Conservation (phyloP, 257 asterid genomes). For the Lavandula angustifolia region DNA sequence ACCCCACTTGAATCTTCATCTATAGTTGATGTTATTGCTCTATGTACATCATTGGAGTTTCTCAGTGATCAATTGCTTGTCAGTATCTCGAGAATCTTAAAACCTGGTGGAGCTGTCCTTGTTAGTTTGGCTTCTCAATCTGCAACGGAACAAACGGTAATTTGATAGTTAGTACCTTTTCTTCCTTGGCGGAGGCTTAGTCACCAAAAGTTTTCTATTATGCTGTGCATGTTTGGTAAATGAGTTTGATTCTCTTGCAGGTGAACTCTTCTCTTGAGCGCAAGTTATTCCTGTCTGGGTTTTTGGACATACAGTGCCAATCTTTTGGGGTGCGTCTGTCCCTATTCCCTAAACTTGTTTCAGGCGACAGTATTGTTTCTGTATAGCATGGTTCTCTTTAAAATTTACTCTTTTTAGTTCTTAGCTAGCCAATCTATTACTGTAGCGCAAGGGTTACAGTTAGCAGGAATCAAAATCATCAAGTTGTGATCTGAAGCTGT, state of each 20-base stretch:
- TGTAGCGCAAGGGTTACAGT: conserved; percentile 7
- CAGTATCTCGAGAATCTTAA: conserved; percentile 57
- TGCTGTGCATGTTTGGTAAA: conserved; percentile 21
- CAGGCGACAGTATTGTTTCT: background rate
- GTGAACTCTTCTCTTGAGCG: conserved; percentile 63
- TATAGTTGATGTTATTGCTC: conserved; percentile 47
- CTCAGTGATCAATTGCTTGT: conserved; percentile 53
- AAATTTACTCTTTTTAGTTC: too few species aligned
- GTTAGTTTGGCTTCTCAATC: conserved; percentile 46
- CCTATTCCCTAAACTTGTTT: background rate
- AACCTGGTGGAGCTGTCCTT: conserved; percentile 69
- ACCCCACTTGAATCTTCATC: conserved; percentile 60
- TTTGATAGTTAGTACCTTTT: background rate
- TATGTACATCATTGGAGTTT: conserved; percentile 55
- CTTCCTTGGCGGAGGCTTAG: conserved; percentile 18
- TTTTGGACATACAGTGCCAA: conserved; percentile 57
- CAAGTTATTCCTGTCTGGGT: conserved; percentile 72
- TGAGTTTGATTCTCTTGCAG: conserved; percentile 43
- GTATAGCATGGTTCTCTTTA: background rate
- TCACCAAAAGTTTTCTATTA: background rate
- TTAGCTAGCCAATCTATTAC: background rate
- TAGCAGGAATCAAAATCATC: background rate
- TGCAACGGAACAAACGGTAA: conserved; percentile 44
- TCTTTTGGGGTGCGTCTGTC: conserved; percentile 56
- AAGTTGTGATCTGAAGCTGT: conserved; percentile 14